Base-by-base conservation (phyloP, 1,284 basidiomycete genomes). In the Sanghuangporus weigelae region DNA sequence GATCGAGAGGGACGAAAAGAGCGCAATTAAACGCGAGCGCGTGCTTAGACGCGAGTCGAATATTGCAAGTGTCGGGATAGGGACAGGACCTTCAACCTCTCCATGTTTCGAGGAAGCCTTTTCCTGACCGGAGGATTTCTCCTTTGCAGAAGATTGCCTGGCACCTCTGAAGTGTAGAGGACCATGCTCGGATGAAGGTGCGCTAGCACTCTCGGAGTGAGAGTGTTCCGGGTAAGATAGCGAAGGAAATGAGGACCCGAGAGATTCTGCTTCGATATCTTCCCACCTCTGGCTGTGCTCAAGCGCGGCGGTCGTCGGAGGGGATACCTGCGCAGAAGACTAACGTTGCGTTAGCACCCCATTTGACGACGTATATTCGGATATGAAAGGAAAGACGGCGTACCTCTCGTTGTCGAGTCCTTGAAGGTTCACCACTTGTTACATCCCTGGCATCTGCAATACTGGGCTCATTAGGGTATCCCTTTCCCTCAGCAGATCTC, bases 1-100 rank as follows among this genome's bases (percentile, higher is more conserved):
- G 77, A 98, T 95, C 44, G 92, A 92, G 63, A 98, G 74, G 7
- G 92, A 88, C 3, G 95, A 92, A 50, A 92, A 72, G 63, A 97
- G 76, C 5, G 94, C 92, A 56, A 83, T 82, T 36, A 88, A 69
- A 58, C 90, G 85, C 38, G 88, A 86, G 66, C 82, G 81, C 53
- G 80, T 79, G 31, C 87, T 82, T 57, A 93, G 78, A 59, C 84
- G 79, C 21, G 80, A 74, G 71, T 94, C 88, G 75, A 94, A 93
- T 65, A 95, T 81, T 16, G 90, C 84, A n/a, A 91, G 78, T 0
- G 94, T 93, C n/a, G 81, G 81, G 21, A 88, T 86, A 4, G 83
- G 76, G 59, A 82, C 76, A 19, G 73, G 63, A 11, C 57, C 63
- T 60, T 70, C 65, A 67, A 68, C 60, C 42, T 71, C 68, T 38